A percentile compares a stretch with the other conserved stretches of the same genome.
phyloP scores from a whole-genome alignment of 352 stramenopile genomes.

The Pythium volutum region DNA sequence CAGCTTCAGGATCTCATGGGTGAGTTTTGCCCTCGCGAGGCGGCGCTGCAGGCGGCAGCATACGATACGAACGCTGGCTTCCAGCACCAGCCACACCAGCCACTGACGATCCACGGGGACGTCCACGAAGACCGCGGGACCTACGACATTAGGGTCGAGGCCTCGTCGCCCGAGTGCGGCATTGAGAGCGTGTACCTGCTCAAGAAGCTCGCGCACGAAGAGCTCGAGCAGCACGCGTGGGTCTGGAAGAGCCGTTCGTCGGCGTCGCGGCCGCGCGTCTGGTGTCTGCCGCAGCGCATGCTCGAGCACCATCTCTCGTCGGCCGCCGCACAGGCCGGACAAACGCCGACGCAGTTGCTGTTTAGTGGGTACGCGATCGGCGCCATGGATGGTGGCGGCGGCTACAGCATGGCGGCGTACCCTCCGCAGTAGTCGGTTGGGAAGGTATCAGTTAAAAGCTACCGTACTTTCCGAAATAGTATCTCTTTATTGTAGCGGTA shows the following conservation, averaged over 20 bases:
- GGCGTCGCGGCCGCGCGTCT: slow-evolving; percentile 26
- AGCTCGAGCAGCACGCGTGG: slow-evolving; percentile 50
- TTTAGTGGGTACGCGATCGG: slow-evolving; percentile 46
- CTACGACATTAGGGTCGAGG: slow-evolving; percentile 46
- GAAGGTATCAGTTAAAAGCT: too few relatives aligned
- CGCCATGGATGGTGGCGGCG: slow-evolving; percentile 46
- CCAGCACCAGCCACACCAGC: not conserved
- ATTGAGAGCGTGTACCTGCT: slow-evolving; percentile 49
- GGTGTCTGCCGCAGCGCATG: slow-evolving; percentile 41
- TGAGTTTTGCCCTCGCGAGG: slow-evolving; percentile 14
- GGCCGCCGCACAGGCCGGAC: slow-evolving; percentile 7
- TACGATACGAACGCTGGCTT: too few relatives aligned
- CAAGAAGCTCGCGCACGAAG: slow-evolving; percentile 43
- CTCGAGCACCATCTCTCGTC: slow-evolving; percentile 34
- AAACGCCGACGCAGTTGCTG: slow-evolving; percentile 23
- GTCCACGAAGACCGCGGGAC: slow-evolving; percentile 28
- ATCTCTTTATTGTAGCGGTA: too few relatives aligned
- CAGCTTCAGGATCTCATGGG: slow-evolving; percentile 42
- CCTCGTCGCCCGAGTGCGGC: slow-evolving; percentile 35
- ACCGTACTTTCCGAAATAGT: too few relatives aligned
- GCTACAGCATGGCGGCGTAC: slow-evolving; percentile 29
- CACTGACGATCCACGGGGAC: slow-evolving; percentile 9
- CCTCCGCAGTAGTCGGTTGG: slow-evolving; percentile 1
- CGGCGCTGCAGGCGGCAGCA: not conserved
- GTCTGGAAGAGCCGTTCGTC: slow-evolving; percentile 33